Base-by-base conservation (phyloP, 1,284 basidiomycete genomes). In the Ceratobasidium sp. region DNA sequence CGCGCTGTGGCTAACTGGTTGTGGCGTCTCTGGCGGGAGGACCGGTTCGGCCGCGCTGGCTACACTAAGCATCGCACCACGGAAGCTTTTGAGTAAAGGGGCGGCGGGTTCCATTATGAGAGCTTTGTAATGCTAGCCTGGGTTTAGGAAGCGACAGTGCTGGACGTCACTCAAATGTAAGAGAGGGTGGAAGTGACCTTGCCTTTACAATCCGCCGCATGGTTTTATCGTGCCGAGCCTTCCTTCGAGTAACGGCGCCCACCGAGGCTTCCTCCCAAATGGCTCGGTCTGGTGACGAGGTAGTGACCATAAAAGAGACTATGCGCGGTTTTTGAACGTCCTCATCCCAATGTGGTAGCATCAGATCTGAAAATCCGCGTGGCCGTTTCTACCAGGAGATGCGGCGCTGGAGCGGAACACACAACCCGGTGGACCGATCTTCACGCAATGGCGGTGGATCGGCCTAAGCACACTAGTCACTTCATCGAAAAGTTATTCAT, bases 401-500 rank as follows among this genome's bases (percentile, higher is more conserved):
- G 44, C 44, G 44, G 13, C 44, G 13, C 13, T 13, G 44, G 13
- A 28, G 5, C 26, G 20, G 57, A 59, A 9, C 26, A 7, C 33
- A 26, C 7, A 28, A 59, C 4, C n/a, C 23, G 57, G 26, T 26
- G 57, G 23, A 28, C 10, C 57, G 26, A 15, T 13, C 9, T 54
- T 54, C 52, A 23, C 5, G 52, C n/a, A n/a, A n/a, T 54, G 52
- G 52, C n/a, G n/a, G 52, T 5, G 5, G 4, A 23, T 7, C 4
- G n/a, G 52, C 12, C n/a, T 20, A 23, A 9, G n/a, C 46, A 48
- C 46, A 10, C 20, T 28, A 20, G 26, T 20, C 23, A 9, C 10
- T 44, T 66, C 64, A 66, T 50, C 48, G 64, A 66, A 66, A 52
- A 73, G 57, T 73, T 57, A 46, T 73, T 73, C 48, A 73, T 73